Conservation (phyloP, 768 basidiomycete species). For the Boletales sp. region DNA sequence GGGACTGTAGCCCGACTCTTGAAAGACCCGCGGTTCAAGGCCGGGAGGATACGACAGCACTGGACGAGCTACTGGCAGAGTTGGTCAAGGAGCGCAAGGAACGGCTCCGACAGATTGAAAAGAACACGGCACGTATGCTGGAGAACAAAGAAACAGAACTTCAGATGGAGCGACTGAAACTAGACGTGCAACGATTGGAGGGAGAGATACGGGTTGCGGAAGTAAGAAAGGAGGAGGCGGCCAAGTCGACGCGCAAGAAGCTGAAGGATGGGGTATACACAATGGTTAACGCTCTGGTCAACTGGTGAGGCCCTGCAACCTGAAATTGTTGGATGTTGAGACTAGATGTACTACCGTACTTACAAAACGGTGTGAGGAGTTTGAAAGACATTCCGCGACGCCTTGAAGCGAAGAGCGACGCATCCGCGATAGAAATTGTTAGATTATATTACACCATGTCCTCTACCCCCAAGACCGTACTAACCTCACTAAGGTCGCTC, state of each 20-base stretch:
- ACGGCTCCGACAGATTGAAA: neutral
- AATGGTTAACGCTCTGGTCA: neutral
- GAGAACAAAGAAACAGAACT: neutral
- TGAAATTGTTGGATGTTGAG: too few species aligned
- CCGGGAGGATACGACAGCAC: neutral
- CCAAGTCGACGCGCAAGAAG: neutral
- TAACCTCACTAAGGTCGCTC: neutral
- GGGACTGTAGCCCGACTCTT: too few species aligned
- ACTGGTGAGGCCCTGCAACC: too few species aligned
- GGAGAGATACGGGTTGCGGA: neutral
- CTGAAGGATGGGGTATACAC: neutral
- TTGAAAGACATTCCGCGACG: too few species aligned
- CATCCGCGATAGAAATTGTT: too few species aligned
- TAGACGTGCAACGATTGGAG: neutral
- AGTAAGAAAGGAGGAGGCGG: neutral
- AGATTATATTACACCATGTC: slow-evolving; percentile 8
- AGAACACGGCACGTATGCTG: neutral
- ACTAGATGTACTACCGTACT: too few species aligned
- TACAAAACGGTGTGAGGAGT: too few species aligned
- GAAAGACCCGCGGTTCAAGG: neutral
- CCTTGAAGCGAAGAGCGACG: too few species aligned
- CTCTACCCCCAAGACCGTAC: neutral
- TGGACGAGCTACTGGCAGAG: neutral
- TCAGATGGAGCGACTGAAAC: neutral
- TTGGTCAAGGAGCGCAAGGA: neutral